Evolutionary conservation across 495 filamentous ascomycete genomes (phyloP), one percentile per base, ranked within the genome.

Genomic region (Amorphotheca resinae): DNA sequence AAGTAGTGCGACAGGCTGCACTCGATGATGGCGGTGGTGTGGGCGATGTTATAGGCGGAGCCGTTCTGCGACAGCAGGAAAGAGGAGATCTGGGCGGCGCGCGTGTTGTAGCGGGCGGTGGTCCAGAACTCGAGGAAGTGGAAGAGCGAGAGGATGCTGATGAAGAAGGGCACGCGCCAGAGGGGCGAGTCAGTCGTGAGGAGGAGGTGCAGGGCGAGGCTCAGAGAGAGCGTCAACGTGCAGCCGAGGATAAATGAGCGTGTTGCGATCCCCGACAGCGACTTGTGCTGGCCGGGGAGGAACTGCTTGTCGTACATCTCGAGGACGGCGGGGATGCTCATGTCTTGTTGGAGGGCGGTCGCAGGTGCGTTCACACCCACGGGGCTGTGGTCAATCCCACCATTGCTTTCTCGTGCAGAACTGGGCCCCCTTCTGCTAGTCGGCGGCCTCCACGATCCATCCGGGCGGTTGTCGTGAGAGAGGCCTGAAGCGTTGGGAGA

Each of bases 91-190:
- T 69, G 68, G 4, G 86, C 87, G n/a, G 70, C 62, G 26, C 65
- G 60, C 0, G 86, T 84, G 64, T 95, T 96, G 63, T 82, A 83
- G 17, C 62, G 63, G 20, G 91, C 91, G 0, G 89, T 95, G 37
- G 76, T 80, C 66, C 73, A 89, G 70, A 83, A 98, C 63, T 98
- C 91, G 61, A 98, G 80, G 65, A 93, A 93, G 63, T 98, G 91
- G 72, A 95, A 95, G 42, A 81, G 56, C 12, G 79, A 75, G 42
- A 98, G 77, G 20, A 76, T 60, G 35, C 69, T 63, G 55, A 87
- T 51, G 66, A 98, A 94, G 68, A 86, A 80, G 14, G 86, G 77
- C 1, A 81, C 58, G 46, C 91, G 84, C 87, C 88, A 95, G 48
- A 88, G 69, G 0, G 73, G 66, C 21, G 57, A 34, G 22, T 54